These are phyloP conservation scores for Pythium aristosporum DNA, from an alignment of 352 stramenopile genomes.

Conservation along the genomic window DNA sequence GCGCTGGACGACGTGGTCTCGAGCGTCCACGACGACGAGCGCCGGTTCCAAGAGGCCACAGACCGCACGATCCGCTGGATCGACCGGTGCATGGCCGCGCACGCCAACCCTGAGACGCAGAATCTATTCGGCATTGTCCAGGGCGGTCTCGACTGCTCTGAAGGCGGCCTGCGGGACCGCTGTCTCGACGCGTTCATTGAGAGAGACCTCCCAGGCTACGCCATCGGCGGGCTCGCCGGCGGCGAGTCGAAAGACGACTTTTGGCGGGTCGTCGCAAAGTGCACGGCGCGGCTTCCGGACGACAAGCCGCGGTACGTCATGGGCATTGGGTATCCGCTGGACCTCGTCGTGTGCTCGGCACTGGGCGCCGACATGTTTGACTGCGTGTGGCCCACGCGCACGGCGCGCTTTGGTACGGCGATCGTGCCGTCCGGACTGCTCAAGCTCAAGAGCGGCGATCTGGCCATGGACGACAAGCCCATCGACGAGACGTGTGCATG, in stretches of 20 bases:
- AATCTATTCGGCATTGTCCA: too few relatives aligned
- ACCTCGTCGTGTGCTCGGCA: slow-evolving; percentile 96
- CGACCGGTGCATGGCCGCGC: too few relatives aligned
- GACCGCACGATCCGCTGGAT: too few relatives aligned
- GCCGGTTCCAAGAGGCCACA: too few relatives aligned
- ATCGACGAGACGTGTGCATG: slow-evolving; percentile 72
- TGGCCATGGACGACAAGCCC: slow-evolving; percentile 49
- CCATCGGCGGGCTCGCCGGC: slow-evolving; percentile 93
- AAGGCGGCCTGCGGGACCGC: too few relatives aligned
- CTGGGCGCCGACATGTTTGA: slow-evolving; percentile 98
- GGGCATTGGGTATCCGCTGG: slow-evolving; percentile 97
- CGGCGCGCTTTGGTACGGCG: slow-evolving; percentile 94
- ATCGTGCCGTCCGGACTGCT: slow-evolving; percentile 74
- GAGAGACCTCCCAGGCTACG: too few relatives aligned
- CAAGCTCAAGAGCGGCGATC: slow-evolving; percentile 67
- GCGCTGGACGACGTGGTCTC: too few relatives aligned
- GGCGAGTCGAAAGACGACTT: slow-evolving; percentile 94
- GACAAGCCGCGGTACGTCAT: slow-evolving; percentile 97
- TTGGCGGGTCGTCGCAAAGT: slow-evolving; percentile 92
- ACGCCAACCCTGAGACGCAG: too few relatives aligned
- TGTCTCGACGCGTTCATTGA: too few relatives aligned
- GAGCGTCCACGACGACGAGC: too few relatives aligned
- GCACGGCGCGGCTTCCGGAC: slow-evolving; percentile 76
- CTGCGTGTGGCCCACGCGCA: slow-evolving; percentile 97
- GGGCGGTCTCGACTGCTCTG: too few relatives aligned